Base-by-base conservation (phyloP, 768 basidiomycete genomes). In the Zangia roseola region DNA sequence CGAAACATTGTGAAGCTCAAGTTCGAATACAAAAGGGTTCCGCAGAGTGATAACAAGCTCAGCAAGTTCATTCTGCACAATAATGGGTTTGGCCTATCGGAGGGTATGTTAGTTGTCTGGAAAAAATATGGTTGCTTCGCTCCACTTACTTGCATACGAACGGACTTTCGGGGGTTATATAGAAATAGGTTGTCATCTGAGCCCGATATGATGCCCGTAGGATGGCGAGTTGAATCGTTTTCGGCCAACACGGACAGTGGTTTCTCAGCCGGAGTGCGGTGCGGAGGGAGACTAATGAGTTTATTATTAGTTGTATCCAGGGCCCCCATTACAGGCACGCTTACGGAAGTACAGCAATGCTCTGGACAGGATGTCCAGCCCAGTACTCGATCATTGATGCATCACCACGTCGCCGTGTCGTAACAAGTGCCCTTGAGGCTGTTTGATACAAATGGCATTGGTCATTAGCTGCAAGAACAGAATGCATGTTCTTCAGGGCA, bases 1-100 rank as follows among this genome's bases (percentile, higher is more conserved):
- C 5, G 82, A 80, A 31, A 98, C 64, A 56, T 82, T 84, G 49
- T 91, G 84, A 16, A 98, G 69, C 53, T 97, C 93, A 12, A 99
- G 74, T 52, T 94, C 91, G 66, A 98, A 95, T 4, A 91, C 80
- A 66, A 86, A 95, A 2, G 93, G 91, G 66, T 99, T 99, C 48
- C 83, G 82, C n/a, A 99, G 69, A 19, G 86, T 85, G 38, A 98
- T 73, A 8, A 84, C 76, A 56, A 97, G 79, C 57, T 98, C 94
- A 25, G 93, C 71, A 4, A 71, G 68, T 65, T 98, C 97, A 56
- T 86, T 86, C 63, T 90, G 89, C 1, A 93, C 89, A 13, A 94
- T 77, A 12, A 88, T 60, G 0, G 79, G 72, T 72, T 82, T 79
- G 7, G 71, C 75, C 83, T 86, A 51, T 26, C 14, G 41, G 21